phyloP scores from a whole-genome alignment of 129 eudicot genomes.

The Flaveria ramosissima region DNA sequence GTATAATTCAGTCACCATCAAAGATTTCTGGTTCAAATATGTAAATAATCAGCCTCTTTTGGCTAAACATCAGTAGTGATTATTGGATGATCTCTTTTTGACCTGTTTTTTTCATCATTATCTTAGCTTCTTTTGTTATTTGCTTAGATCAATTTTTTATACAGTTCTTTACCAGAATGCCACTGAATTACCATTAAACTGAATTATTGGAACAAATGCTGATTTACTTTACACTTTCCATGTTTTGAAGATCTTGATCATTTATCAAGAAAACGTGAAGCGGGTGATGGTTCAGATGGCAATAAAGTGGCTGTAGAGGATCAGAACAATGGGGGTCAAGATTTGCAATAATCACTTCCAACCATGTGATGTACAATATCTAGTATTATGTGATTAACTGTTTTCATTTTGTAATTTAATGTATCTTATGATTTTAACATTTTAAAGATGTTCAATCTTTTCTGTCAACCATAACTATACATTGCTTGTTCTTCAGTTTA shows the following conservation, averaged over 20 bases:
- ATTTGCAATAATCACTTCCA: conserved; percentile 20
- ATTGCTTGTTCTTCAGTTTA: conserved; percentile 16
- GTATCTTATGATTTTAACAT: conserved; percentile 27
- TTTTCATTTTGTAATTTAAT: conserved; percentile 25
- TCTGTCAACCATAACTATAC: conserved; percentile 9
- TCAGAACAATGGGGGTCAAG: conserved; percentile 33
- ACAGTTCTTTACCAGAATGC: conserved; percentile 3
- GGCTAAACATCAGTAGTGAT: conserved; percentile 23
- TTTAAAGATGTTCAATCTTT: conserved; percentile 13
- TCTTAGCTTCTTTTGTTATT: not conserved
- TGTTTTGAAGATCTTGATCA: conserved; percentile 26
- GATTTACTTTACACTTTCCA: not conserved
- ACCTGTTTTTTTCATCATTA: conserved; percentile 7
- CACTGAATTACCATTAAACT: not conserved
- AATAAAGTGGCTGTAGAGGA: conserved; percentile 32
- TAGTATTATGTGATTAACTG: conserved; percentile 29
- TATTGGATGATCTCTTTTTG: conserved; percentile 9
- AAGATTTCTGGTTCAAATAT: conserved; percentile 26
- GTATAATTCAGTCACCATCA: conserved; percentile 15
- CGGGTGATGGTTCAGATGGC: conserved; percentile 40
- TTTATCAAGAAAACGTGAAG: conserved; percentile 41
- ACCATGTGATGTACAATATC: conserved; percentile 19
- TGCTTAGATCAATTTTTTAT: not conserved
- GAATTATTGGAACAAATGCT: not conserved
- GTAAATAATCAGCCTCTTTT: conserved; percentile 27